A percentile compares a stretch with the other conserved stretches of the same genome.
phyloP scores from a whole-genome alignment of 192 early-diverging fungal genomes.

The Kappamyces sp. region DNA sequence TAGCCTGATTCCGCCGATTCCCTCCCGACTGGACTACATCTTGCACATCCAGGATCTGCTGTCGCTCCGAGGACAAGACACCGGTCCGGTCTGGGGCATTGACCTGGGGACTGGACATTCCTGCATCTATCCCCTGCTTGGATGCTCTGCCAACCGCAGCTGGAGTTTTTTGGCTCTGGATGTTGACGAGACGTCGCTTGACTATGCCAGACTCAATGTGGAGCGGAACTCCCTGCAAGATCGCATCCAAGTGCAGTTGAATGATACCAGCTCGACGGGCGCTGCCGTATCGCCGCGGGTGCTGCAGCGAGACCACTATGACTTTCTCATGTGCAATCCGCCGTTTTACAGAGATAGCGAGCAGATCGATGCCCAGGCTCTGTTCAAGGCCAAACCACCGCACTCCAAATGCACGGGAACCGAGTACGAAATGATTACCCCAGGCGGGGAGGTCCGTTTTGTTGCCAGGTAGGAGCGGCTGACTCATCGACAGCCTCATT shows the following conservation, averaged over 20 bases:
- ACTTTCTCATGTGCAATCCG: slow-evolving; percentile 27
- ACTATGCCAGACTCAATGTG: slow-evolving; percentile 25
- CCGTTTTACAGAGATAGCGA: slow-evolving; percentile 20
- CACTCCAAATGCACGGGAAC: slow-evolving; percentile 8
- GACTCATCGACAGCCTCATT: slow-evolving; percentile 16
- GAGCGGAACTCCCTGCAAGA: slow-evolving; percentile 15
- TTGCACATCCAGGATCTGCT: slow-evolving; percentile 16
- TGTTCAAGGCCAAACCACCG: background rate
- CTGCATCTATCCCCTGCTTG: slow-evolving; percentile 27
- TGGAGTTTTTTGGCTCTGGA: slow-evolving; percentile 23
- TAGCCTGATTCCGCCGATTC: slow-evolving; percentile 19
- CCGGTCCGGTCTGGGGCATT: slow-evolving; percentile 1
- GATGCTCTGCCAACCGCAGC: slow-evolving; percentile 2
- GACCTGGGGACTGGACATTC: slow-evolving; percentile 22
- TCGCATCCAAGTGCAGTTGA: background rate
- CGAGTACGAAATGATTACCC: slow-evolving; percentile 11
- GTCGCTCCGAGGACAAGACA: background rate
- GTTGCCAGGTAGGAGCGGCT: slow-evolving; percentile 19
- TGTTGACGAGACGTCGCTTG: slow-evolving; percentile 18
- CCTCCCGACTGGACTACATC: slow-evolving; percentile 20
- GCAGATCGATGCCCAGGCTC: background rate
- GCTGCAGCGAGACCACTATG: background rate
- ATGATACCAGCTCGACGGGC: background rate
- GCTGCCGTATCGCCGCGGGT: too few species aligned
- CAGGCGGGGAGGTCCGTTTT: slow-evolving; percentile 24